Evolutionary conservation across 805 yeast genomes (phyloP).

Genomic region (Tetrapisispora arboricola): DNA sequence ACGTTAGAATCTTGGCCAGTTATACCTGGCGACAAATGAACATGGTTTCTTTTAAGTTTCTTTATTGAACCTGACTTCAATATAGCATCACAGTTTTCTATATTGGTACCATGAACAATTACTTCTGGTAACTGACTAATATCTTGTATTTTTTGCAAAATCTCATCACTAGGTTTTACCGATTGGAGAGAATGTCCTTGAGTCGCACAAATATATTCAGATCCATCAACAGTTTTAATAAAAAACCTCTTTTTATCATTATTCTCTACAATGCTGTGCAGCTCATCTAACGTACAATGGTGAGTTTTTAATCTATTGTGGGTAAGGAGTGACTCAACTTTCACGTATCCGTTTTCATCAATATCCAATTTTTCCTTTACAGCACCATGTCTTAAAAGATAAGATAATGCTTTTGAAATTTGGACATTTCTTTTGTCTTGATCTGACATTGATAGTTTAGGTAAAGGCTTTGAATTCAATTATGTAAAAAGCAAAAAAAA

Average conservation of each 20-base stretch:
- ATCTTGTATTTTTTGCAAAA: constrained; percentile 31
- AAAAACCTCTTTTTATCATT: constrained; percentile 69
- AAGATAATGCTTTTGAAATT: constrained; percentile 67
- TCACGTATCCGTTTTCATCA: constrained; percentile 57
- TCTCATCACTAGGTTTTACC: constrained; percentile 33
- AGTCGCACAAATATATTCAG: constrained; percentile 59
- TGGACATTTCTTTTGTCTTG: constrained; percentile 35
- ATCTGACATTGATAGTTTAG: neutral
- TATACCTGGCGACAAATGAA: constrained; percentile 67
- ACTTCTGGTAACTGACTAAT: constrained; percentile 36
- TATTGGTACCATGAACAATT: constrained; percentile 75
- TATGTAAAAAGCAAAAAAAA: too few species aligned
- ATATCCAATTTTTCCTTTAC: constrained; percentile 52
- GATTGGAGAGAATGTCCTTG: constrained; percentile 76
- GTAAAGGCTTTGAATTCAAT: too few species aligned
- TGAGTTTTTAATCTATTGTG: constrained; percentile 51
- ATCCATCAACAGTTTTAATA: constrained; percentile 28
- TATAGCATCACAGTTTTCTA: constrained; percentile 38
- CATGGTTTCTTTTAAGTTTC: constrained; percentile 69
- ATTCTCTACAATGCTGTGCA: constrained; percentile 47
- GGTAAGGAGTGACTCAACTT: constrained; percentile 40
- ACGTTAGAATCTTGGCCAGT: constrained; percentile 36
- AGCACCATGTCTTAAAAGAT: constrained; percentile 83
- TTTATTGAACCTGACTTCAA: constrained; percentile 46
- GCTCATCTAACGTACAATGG: constrained; percentile 45